A percentile compares a stretch with the other conserved stretches of the same genome.
Evolutionary conservation across 108 stramenopile genomes (phyloP).

Genomic region (Pseudonitzschia delicatissima): DNA sequence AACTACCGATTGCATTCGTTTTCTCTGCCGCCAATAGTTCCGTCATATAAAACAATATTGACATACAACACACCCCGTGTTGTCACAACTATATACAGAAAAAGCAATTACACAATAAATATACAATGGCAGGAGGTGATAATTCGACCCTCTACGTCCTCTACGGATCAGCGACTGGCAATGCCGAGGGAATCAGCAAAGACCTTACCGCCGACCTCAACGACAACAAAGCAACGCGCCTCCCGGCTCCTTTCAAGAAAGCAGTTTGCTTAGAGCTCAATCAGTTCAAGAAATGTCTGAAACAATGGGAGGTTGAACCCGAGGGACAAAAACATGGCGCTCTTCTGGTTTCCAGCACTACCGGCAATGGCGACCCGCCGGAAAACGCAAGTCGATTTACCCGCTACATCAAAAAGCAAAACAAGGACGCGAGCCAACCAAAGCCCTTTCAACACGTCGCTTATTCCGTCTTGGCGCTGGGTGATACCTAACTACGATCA

Average conservation of each 20-base stretch:
- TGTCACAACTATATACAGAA: too few species aligned
- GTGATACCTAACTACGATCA: slow-evolving; percentile 90
- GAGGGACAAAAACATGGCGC: slow-evolving; percentile 48
- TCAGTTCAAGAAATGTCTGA: slow-evolving; percentile 53
- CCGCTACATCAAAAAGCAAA: slow-evolving; percentile 61
- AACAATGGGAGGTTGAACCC: slow-evolving; percentile 21
- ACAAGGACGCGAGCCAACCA: slow-evolving; percentile 1
- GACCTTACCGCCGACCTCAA: slow-evolving; percentile 42
- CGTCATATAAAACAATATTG: too few species aligned
- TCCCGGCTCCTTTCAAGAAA: slow-evolving; percentile 28
- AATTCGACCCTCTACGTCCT: slow-evolving; percentile 53
- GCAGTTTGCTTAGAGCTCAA: slow-evolving; percentile 58
- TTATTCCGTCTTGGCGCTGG: slow-evolving; percentile 78
- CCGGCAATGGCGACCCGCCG: slow-evolving; percentile 92
- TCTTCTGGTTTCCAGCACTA: slow-evolving; percentile 78
- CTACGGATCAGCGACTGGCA: slow-evolving; percentile 87
- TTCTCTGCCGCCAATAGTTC: too few species aligned
- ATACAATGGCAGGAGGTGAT: slow-evolving; percentile 3
- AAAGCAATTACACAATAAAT: too few species aligned
- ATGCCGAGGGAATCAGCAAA: slow-evolving; percentile 81
- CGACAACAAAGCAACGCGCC: slow-evolving; percentile 7
- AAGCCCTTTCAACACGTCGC: slow-evolving; percentile 50
- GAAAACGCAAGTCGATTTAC: slow-evolving; percentile 82
- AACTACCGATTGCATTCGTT: too few species aligned
- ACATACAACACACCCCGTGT: too few species aligned